phyloP scores from a whole-genome alignment of 345 rosid species.

The Salix caprea region DNA sequence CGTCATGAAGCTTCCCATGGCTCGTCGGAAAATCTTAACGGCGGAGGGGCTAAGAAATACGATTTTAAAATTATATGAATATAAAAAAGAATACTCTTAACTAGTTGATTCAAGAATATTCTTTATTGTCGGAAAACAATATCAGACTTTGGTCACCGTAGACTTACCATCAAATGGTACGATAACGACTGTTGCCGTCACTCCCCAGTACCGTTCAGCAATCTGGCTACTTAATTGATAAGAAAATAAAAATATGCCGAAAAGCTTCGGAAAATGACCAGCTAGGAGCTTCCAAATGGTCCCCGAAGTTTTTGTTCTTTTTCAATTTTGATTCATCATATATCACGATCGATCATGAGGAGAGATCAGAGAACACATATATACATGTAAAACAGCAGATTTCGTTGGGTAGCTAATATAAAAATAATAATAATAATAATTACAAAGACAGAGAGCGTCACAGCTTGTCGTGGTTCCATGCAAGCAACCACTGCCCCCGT shows the following conservation, averaged over 20 bases:
- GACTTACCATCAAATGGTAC: no score
- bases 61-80: no score
- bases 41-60: no score
- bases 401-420: not conserved
- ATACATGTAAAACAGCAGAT: not conserved
- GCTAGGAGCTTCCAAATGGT: not conserved
- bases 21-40: no score
- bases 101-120: no score
- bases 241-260: not conserved
- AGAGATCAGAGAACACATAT: no score
- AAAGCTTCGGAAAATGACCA: conserved; percentile 23
- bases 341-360: not conserved
- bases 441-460: not conserved
- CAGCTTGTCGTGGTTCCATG: conserved; percentile 14
- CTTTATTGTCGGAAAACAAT: no score
- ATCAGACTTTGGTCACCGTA: no score
- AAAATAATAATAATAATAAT: no score
- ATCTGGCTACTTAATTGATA: not conserved
- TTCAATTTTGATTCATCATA: not conserved
- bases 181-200: not conserved
- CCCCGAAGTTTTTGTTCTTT: conserved; percentile 5
- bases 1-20: no score
- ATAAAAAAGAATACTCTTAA: no score
- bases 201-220: not conserved
- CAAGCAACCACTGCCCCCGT: not conserved